phyloP scores from a whole-genome alignment of 805 yeast species.

The Grigorovia transvaalensis region DNA sequence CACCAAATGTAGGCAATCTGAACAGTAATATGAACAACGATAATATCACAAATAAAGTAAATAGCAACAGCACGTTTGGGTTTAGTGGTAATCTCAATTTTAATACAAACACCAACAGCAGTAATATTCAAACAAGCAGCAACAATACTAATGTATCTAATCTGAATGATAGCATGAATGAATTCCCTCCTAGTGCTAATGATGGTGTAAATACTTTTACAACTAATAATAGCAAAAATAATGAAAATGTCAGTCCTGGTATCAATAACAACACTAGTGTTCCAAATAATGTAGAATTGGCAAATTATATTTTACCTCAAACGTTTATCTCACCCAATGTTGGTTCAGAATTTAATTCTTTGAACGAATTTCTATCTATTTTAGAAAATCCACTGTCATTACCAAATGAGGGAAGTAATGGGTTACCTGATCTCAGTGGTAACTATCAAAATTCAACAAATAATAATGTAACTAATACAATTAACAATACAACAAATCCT shows the following conservation, averaged over 20 bases:
- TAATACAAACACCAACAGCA: not conserved
- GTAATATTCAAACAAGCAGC: not conserved
- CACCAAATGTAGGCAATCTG: not conserved
- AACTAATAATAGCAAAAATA: too few relatives aligned
- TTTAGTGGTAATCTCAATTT: not conserved
- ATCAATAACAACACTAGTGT: not conserved
- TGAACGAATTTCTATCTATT: conserved; percentile 82
- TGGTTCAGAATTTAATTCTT: conserved; percentile 81
- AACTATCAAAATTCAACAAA: not conserved
- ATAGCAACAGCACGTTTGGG: too few relatives aligned
- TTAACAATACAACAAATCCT: not conserved
- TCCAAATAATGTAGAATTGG: not conserved
- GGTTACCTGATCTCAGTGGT: not conserved
- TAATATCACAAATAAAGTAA: not conserved
- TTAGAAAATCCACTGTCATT: conserved; percentile 63
- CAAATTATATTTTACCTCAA: conserved; percentile 28
- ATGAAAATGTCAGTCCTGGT: not conserved
- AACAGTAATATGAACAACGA: not conserved
- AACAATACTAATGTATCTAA: not conserved
- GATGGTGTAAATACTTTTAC: too few relatives aligned
- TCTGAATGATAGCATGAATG: not conserved
- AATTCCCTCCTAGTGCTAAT: too few relatives aligned
- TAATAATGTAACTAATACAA: not conserved
- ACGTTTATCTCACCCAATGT: conserved; percentile 85
- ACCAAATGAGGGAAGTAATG: not conserved